Conservation (phyloP, 352 stramenopile species). For the Globisporangium spinosum region DNA sequence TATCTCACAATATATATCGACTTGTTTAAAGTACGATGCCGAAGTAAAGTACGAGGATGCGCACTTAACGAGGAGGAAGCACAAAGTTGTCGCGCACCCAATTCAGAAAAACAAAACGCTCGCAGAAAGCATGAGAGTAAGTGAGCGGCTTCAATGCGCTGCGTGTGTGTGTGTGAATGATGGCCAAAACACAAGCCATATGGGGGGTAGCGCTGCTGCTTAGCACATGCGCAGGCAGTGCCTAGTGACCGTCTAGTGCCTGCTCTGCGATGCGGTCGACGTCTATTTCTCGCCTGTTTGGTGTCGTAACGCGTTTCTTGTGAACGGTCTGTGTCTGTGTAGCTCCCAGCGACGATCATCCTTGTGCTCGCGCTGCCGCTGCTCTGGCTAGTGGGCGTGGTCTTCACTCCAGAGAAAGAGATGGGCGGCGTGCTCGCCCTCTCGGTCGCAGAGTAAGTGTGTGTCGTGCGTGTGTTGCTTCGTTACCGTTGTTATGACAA, state of each 20-base stretch:
- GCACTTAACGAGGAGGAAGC: no score
- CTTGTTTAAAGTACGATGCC: no score
- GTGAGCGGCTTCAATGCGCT: background rate
- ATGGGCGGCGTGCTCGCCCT: slow-evolving; percentile 64
- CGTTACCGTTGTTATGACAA: background rate
- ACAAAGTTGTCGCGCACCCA: background rate
- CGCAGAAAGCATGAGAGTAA: background rate
- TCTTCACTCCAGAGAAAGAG: slow-evolving; percentile 72
- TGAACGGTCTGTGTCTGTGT: background rate
- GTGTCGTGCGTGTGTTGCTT: background rate
- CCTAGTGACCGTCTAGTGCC: background rate
- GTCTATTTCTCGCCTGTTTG: background rate
- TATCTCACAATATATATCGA: no score
- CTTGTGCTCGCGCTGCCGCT: slow-evolving; percentile 61
- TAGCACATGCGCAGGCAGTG: no score
- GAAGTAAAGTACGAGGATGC: no score
- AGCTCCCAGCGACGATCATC: slow-evolving; percentile 70
- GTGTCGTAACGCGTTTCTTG: background rate
- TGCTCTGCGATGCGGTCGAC: background rate
- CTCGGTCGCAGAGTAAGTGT: slow-evolving; percentile 73
- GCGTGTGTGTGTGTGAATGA: background rate
- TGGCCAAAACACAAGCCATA: background rate
- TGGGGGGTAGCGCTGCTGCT: background rate
- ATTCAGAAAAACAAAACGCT: background rate
- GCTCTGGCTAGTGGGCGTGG: slow-evolving; percentile 64